These are phyloP conservation scores for Andrographis paniculata DNA, from an alignment of 305 asterid species.

Conservation along the genomic window DNA sequence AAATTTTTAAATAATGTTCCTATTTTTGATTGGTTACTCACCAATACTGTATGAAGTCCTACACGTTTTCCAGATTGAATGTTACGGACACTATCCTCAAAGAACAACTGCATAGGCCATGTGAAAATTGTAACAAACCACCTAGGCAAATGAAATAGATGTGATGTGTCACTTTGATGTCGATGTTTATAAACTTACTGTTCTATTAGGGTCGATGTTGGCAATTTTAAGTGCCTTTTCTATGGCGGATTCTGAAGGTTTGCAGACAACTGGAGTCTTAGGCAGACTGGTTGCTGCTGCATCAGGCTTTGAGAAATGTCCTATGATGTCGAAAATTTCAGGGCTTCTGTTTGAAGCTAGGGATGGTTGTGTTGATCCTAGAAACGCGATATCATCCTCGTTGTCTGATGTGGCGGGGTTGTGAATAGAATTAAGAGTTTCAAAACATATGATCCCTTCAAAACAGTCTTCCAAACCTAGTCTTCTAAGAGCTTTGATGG, in stretches of 20 bases:
- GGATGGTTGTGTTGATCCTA: conserved; percentile 31
- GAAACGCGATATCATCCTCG: conserved; percentile 65
- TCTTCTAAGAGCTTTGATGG: conserved; percentile 47
- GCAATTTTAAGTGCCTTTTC: conserved; percentile 68
- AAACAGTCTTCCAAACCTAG: conserved; percentile 87
- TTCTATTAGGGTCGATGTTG: conserved; percentile 67
- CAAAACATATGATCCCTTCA: conserved; percentile 88
- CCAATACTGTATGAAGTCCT: conserved; percentile 82
- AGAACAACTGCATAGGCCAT: conserved; percentile 51
- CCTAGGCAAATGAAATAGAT: background rate
- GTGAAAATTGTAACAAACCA: background rate
- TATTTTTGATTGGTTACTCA: conserved; percentile 16
- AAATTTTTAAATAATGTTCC: background rate
- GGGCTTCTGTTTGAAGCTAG: conserved; percentile 11
- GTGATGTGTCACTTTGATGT: background rate
- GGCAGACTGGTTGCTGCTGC: conserved; percentile 42
- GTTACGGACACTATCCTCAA: conserved; percentile 81
- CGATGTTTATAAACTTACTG: conserved; percentile 35
- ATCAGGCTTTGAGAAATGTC: conserved; percentile 56
- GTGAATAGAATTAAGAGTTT: conserved; percentile 78
- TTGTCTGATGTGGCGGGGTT: conserved; percentile 60
- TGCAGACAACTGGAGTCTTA: conserved; percentile 77
- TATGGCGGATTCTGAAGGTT: conserved; percentile 75
- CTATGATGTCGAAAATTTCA: conserved; percentile 65
- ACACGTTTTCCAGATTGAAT: conserved; percentile 67